These are phyloP conservation scores for Rhizomucor miehei DNA, from an alignment of 371 early-diverging fungal genomes.

Conservation along the genomic window DNA sequence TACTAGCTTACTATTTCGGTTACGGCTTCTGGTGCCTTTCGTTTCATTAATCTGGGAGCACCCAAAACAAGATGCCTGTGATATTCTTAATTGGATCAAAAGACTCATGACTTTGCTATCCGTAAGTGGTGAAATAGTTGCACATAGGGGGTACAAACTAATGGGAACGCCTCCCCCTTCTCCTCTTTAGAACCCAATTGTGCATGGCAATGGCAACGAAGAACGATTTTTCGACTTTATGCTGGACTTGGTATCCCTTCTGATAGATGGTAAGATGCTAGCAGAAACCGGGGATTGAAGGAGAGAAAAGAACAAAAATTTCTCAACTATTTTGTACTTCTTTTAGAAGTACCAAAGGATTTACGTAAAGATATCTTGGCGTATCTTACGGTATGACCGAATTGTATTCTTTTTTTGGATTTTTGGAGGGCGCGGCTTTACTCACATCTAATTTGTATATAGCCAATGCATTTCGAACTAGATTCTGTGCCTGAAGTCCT, in stretches of 20 bases:
- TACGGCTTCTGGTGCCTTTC: constrained; percentile 54
- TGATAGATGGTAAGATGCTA: constrained; percentile 51
- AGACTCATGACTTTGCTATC: constrained; percentile 33
- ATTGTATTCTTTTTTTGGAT: background rate
- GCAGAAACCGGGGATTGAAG: background rate
- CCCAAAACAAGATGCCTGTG: constrained; percentile 47
- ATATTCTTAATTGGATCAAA: constrained; percentile 43
- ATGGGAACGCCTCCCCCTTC: too few relatives aligned
- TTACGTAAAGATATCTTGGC: constrained; percentile 30
- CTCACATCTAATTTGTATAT: background rate
- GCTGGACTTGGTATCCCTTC: constrained; percentile 54
- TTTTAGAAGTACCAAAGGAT: constrained; percentile 34
- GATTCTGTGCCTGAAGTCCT: constrained; percentile 52
- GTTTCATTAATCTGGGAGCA: constrained; percentile 58
- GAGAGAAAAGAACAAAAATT: background rate
- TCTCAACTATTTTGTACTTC: background rate
- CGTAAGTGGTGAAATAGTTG: constrained; percentile 21
- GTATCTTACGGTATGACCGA: constrained; percentile 32
- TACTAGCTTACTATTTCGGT: constrained; percentile 39
- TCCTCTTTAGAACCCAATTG: constrained; percentile 44
- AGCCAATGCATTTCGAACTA: constrained; percentile 39
- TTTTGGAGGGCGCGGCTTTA: background rate
- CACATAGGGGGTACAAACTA: constrained; percentile 1
- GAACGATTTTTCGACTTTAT: constrained; percentile 61
- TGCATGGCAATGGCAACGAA: constrained; percentile 64